phyloP scores from a whole-genome alignment of 2,329 filamentous ascomycete genomes.

The Tolypocladium capitatum region DNA sequence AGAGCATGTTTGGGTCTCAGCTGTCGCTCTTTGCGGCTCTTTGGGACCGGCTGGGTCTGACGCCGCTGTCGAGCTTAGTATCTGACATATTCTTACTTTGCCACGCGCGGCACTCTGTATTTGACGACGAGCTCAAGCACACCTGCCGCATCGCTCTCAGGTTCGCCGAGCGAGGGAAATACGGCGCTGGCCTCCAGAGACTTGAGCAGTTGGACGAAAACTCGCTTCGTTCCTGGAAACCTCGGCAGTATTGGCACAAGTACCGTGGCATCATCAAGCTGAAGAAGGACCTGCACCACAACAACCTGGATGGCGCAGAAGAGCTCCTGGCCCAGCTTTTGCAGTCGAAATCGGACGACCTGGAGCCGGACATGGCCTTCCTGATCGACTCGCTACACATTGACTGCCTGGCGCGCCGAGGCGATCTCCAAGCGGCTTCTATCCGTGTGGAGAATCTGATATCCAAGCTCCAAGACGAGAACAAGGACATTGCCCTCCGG shows the following conservation, averaged over 20 bases:
- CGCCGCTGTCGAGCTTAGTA: slow-evolving; percentile 40
- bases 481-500: slow-evolving; percentile 47
- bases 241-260: slow-evolving; percentile 59
- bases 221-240: slow-evolving; percentile 58
- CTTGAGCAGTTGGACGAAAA: slow-evolving; percentile 39
- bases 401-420: slow-evolving; percentile 35
- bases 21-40: slow-evolving; percentile 59
- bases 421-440: slow-evolving; percentile 34
- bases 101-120: slow-evolving; percentile 41
- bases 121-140: slow-evolving; percentile 70
- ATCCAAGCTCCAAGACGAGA: slow-evolving; percentile 26
- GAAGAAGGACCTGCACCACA: slow-evolving; percentile 45
- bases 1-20: slow-evolving; percentile 59
- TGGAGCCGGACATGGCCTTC: slow-evolving; percentile 39
- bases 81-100: slow-evolving; percentile 67
- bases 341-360: slow-evolving; percentile 35
- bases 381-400: slow-evolving; percentile 38
- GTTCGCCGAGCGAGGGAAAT: slow-evolving; percentile 53
- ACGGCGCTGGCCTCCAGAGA: slow-evolving; percentile 46
- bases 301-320: slow-evolving; percentile 37
- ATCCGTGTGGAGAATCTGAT: slow-evolving; percentile 32
- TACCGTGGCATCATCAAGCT: slow-evolving; percentile 55
- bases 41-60: slow-evolving; percentile 61
- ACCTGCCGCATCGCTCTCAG: slow-evolving; percentile 53
- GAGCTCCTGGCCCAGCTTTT: slow-evolving; percentile 37